Evolutionary conservation across 2,329 filamentous ascomycete species (phyloP), one percentile per base, ranked within the genome.

Genomic region (Hortaea werneckii): DNA sequence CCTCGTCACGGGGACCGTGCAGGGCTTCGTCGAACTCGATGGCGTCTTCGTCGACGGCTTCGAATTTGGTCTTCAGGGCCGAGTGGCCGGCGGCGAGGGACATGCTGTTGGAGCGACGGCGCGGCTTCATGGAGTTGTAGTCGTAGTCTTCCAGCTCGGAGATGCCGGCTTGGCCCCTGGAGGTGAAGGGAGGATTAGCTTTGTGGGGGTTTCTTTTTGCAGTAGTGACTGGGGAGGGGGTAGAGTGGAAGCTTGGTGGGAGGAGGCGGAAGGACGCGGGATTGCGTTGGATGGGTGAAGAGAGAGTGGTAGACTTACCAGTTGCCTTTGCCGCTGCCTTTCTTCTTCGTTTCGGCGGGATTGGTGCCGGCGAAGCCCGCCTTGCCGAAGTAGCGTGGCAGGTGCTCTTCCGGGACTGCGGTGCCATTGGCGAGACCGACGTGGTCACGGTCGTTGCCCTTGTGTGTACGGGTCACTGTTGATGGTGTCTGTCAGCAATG

Each of bases 21-120:
- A 92, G 52, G 45, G 79, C 77, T 68, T 95, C 89, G 38, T 63
- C 59, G 45, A 59, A 63, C 66, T 96, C 88, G 61, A 94, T 85
- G 37, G 88, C 89, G 61, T 96, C 90, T 12, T 79, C 75, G 58
- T 96, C 92, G 64, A 87, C 77, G 57, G 85, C 75, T 69, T 98
- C 92, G 65, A 95, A 96, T 73, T 98, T 98, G 69, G 89, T 94
- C 77, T 92, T 94, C 73, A 95, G 87, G 65, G 89, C 80, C 50
- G 78, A 76, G 57, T 87, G 72, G 58, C 80, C 75, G 60, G 80
- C 77, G 45, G 79, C 81, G 58, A 83, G 77, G 60, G 77, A 81
- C 70, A 83, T 89, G 65, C 85, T 90, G 74, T 96, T 96, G 69
- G 87, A 94, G 66, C 87, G 88, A 65, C 90, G 92, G 53, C 90